Evolutionary conservation across 768 basidiomycete genomes (phyloP).

Genomic region (Pleurotus ostreatus): DNA sequence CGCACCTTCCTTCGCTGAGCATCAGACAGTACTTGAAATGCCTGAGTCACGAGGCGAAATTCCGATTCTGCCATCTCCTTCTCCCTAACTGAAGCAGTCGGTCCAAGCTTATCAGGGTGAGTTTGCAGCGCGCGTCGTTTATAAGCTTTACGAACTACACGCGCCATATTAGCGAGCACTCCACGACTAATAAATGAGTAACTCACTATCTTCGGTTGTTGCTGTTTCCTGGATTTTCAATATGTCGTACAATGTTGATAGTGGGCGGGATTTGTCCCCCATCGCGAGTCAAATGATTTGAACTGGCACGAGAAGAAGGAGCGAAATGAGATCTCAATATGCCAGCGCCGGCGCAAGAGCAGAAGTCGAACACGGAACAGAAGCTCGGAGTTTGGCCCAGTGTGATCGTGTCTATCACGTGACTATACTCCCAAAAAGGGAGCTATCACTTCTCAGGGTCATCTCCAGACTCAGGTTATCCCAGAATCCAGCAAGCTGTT

Average conservation of each 20-base stretch:
- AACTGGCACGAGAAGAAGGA: background rate
- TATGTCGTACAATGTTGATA: constrained; percentile 15
- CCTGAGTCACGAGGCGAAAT: constrained; percentile 52
- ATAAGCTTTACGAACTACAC: constrained; percentile 62
- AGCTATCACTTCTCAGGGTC: too few species aligned
- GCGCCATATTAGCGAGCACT: background rate
- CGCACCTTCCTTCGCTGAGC: constrained; percentile 50
- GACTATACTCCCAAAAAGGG: background rate
- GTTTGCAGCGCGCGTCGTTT: constrained; percentile 65
- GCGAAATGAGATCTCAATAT: background rate
- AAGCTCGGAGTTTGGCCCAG: background rate
- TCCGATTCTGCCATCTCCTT: constrained; percentile 50
- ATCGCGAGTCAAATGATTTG: background rate
- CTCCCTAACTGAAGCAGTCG: constrained; percentile 43
- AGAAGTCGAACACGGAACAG: background rate
- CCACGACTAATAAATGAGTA: background rate
- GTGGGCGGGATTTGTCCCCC: constrained; percentile 1
- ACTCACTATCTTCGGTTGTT: constrained; percentile 20
- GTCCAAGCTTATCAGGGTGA: constrained; percentile 65
- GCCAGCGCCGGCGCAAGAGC: constrained; percentile 2
- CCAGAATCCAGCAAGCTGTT: too few species aligned
- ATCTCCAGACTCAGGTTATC: too few species aligned
- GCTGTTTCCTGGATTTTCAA: constrained; percentile 17
- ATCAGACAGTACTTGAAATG: constrained; percentile 59
- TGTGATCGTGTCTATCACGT: background rate